A percentile compares a stretch with the other conserved stretches of the same genome.
phyloP scores from a whole-genome alignment of 2,329 filamentous ascomycete species.

The Rutstroemia sp. region DNA sequence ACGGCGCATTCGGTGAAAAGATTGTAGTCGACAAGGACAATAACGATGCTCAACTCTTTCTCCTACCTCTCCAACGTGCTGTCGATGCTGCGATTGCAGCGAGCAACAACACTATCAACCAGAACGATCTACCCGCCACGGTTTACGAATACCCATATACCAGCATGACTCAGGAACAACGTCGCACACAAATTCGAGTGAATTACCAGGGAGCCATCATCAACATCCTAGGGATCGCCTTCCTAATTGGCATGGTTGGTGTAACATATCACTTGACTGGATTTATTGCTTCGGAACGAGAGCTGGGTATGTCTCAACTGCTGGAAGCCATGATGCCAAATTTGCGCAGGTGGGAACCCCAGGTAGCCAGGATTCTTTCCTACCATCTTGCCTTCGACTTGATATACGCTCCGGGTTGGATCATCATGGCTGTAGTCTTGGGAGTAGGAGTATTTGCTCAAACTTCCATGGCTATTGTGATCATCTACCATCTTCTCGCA shows the following conservation, averaged over 20 bases:
- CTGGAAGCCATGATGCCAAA: conserved; percentile 90
- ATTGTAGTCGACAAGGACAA: conserved; percentile 56
- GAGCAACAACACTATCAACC: conserved; percentile 38
- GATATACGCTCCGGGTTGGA: conserved; percentile 77
- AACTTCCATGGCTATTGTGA: conserved; percentile 56
- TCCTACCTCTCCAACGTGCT: conserved; percentile 71
- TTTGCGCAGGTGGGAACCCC: conserved; percentile 64
- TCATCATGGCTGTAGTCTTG: conserved; percentile 63
- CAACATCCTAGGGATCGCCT: conserved; percentile 68
- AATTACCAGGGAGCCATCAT: conserved; percentile 68
- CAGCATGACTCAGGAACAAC: conserved; percentile 58
- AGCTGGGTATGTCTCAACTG: conserved; percentile 79
- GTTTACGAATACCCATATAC: conserved; percentile 73
- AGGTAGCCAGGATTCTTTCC: conserved; percentile 68
- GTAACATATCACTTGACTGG: conserved; percentile 84
- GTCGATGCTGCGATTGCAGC: conserved; percentile 66
- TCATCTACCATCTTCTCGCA: conserved; percentile 68
- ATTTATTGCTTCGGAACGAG: conserved; percentile 76
- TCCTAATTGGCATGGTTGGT: conserved; percentile 72
- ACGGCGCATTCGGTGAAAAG: conserved; percentile 59
- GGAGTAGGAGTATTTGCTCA: conserved; percentile 55
- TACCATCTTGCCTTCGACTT: conserved; percentile 75
- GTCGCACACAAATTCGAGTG: conserved; percentile 55
- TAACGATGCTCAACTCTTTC: conserved; percentile 72
- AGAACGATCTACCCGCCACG: conserved; percentile 34